These are phyloP conservation scores for Populus simonii DNA, from an alignment of 345 rosid species.

Conservation along the genomic window DNA sequence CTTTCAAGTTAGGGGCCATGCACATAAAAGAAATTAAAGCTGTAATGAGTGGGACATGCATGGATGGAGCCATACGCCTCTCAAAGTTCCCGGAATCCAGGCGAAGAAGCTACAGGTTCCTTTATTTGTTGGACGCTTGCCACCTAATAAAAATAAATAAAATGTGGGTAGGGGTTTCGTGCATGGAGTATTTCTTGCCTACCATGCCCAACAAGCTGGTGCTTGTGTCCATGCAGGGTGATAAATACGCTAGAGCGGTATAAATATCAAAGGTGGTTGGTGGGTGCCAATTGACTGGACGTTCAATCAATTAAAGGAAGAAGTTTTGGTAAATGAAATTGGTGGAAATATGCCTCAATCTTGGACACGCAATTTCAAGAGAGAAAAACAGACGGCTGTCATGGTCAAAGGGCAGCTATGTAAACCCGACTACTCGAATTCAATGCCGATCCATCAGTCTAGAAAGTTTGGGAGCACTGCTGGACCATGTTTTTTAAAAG, in stretches of 20 bases:
- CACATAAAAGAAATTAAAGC: no score
- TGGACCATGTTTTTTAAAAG: no score
- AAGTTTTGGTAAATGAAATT: constrained; percentile 13
- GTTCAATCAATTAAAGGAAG: constrained; percentile 25
- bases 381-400: neutral
- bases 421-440: no score
- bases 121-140: neutral
- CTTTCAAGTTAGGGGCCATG: neutral
- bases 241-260: neutral
- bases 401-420: neutral
- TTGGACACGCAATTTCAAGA: constrained; percentile 14
- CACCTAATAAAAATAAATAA: neutral
- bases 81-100: neutral
- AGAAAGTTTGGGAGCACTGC: no score
- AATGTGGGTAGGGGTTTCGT: constrained; percentile 13
- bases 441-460: no score
- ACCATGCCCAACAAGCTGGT: neutral
- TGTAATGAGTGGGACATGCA: neutral
- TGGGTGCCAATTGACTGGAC: constrained; percentile 25
- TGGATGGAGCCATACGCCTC: neutral
- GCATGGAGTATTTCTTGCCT: constrained; percentile 11
- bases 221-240: neutral
- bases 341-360: neutral
- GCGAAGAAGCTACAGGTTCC: neutral
- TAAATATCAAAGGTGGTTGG: neutral